These are phyloP conservation scores for Lichtheimia corymbifera DNA, from an alignment of 371 early-diverging fungal species.

Conservation along the genomic window DNA sequence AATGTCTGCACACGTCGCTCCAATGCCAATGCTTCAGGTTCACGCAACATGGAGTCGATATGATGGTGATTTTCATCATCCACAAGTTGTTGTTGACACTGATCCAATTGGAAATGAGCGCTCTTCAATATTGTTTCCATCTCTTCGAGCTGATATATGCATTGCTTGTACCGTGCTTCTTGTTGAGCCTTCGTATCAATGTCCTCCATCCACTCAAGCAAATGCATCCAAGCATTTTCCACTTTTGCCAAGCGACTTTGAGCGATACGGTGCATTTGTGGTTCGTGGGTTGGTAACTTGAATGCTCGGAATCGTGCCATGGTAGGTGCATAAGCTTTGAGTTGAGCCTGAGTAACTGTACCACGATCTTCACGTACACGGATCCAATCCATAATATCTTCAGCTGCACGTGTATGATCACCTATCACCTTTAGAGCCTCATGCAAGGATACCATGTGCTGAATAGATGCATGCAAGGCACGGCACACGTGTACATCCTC, in stretches of 20 bases:
- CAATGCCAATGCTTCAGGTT: slow-evolving; percentile 10
- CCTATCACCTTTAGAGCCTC: neutral
- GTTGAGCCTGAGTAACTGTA: neutral
- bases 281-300: neutral
- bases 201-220: neutral
- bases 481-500: too few relatives aligned
- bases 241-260: neutral
- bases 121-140: neutral
- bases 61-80: neutral
- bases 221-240: neutral
- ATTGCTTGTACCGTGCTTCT: neutral
- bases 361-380: neutral
- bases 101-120: neutral
- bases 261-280: neutral
- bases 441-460: too few relatives aligned
- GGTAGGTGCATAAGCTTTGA: neutral
- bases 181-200: neutral
- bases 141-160: neutral
- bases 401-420: neutral
- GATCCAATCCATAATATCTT: neutral
- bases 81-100: too few relatives aligned
- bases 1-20: slow-evolving; percentile 4
- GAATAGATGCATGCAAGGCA: too few relatives aligned
- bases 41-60: slow-evolving; percentile 11
- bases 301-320: slow-evolving; percentile 1